A percentile compares a stretch with the other conserved stretches of the same genome.
These are phyloP conservation scores for Gyrodon lividus DNA, from an alignment of 768 basidiomycete species.

Conservation along the genomic window DNA sequence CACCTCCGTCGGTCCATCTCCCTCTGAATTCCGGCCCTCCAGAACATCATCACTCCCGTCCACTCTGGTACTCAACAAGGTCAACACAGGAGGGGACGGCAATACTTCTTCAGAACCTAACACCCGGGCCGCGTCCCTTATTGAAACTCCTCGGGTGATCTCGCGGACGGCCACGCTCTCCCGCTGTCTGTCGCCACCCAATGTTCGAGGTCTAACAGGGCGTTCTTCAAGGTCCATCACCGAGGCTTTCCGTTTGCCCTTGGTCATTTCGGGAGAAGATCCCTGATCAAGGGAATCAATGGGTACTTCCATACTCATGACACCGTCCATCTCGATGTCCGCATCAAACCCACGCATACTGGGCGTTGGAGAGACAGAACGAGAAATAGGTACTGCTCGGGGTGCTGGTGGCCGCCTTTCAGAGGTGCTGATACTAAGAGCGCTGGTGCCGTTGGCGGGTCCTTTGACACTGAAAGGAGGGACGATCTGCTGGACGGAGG, in stretches of 20 bases:
- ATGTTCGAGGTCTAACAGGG: constrained; percentile 46
- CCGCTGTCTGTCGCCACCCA: constrained; percentile 66
- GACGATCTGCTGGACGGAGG: constrained; percentile 12
- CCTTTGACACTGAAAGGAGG: background rate
- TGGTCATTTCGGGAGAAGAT: constrained; percentile 36
- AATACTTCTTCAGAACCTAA: constrained; percentile 19
- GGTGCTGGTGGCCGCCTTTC: constrained; percentile 23
- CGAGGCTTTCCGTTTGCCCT: constrained; percentile 54
- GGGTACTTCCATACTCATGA: constrained; percentile 53
- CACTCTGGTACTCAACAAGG: constrained; percentile 55
- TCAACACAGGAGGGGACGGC: constrained; percentile 59
- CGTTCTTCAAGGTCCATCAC: constrained; percentile 39
- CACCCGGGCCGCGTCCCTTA: constrained; percentile 18
- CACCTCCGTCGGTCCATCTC: constrained; percentile 65
- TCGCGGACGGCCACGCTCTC: constrained; percentile 54
- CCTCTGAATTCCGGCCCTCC: constrained; percentile 77
- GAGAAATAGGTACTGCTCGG: constrained; percentile 24
- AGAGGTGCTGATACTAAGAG: background rate
- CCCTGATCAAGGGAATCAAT: constrained; percentile 53
- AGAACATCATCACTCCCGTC: constrained; percentile 67
- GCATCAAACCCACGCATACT: constrained; percentile 50
- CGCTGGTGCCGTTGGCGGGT: background rate
- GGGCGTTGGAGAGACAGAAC: constrained; percentile 45
- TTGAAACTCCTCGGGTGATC: constrained; percentile 35
- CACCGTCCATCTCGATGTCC: constrained; percentile 40